Evolutionary conservation across 2,329 filamentous ascomycete genomes (phyloP).

Genomic region (Pestalotiopsis fici): DNA sequence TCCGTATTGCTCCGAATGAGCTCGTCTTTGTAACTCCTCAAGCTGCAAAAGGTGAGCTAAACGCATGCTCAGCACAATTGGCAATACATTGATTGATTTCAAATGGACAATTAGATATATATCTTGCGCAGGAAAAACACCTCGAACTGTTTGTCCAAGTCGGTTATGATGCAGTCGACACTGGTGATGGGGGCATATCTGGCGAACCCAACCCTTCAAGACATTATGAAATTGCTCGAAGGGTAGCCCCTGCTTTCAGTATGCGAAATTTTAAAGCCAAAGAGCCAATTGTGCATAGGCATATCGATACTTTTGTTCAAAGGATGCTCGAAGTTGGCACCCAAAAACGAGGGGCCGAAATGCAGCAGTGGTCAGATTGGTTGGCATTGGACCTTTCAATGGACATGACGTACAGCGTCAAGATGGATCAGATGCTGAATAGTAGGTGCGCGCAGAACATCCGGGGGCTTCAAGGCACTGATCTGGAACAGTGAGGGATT

Average conservation of each 20-base stretch:
- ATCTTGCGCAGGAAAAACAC: slow-evolving; percentile 15
- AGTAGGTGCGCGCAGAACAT: slow-evolving; percentile 4
- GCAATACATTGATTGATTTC: background rate
- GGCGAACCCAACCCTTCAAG: slow-evolving; percentile 21
- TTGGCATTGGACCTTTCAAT: slow-evolving; percentile 15
- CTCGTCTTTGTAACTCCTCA: slow-evolving; percentile 15
- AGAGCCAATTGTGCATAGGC: slow-evolving; percentile 16
- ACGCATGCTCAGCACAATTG: background rate
- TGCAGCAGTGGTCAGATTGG: slow-evolving; percentile 20
- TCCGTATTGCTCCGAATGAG: slow-evolving; percentile 21
- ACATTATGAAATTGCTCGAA: slow-evolving; percentile 19
- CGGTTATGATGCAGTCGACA: slow-evolving; percentile 16
- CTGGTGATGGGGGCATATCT: slow-evolving; percentile 16
- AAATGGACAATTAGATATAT: slow-evolving; percentile 15
- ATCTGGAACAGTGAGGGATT: slow-evolving; percentile 7
- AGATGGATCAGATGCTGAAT: slow-evolving; percentile 18
- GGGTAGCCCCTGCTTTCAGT: slow-evolving; percentile 24
- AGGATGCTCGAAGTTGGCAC: slow-evolving; percentile 15
- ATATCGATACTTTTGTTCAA: slow-evolving; percentile 19
- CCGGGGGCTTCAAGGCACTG: background rate
- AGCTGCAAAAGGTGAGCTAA: slow-evolving; percentile 12
- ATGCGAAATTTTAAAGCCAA: slow-evolving; percentile 10
- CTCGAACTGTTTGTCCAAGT: slow-evolving; percentile 20
- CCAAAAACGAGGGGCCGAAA: slow-evolving; percentile 3
- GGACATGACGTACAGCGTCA: slow-evolving; percentile 4